These are phyloP conservation scores for Ballota nigra DNA, from an alignment of 257 asterid genomes.

Conservation along the genomic window DNA sequence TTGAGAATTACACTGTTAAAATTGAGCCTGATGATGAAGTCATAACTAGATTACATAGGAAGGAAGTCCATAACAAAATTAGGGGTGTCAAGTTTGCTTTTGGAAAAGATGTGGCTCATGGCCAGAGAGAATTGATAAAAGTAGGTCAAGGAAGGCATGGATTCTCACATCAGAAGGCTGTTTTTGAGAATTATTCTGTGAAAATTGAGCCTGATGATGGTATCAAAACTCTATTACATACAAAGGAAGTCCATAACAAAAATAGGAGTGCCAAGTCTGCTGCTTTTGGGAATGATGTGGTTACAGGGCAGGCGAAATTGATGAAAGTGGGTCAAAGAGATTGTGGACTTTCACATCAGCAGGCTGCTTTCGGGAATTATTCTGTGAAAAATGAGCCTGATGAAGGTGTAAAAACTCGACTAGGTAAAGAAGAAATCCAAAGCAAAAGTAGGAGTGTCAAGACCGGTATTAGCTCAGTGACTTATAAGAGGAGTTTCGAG, in stretches of 20 bases:
- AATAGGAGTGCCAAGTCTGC: background rate
- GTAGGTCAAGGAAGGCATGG: background rate
- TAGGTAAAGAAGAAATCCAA: background rate
- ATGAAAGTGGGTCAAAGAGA: background rate
- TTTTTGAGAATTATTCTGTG: background rate
- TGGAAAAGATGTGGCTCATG: too few relatives aligned
- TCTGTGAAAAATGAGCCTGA: conserved; percentile 5
- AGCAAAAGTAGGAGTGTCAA: too few relatives aligned
- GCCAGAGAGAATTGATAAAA: too few relatives aligned
- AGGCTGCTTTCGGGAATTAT: too few relatives aligned
- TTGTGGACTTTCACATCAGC: too few relatives aligned
- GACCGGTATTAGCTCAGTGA: too few relatives aligned
- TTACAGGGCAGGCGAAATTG: background rate
- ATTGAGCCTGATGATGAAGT: too few relatives aligned
- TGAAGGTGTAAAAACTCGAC: background rate
- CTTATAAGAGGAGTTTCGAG: too few relatives aligned
- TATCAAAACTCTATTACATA: background rate
- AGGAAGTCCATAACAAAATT: too few relatives aligned
- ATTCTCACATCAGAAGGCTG: background rate
- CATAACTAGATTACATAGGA: too few relatives aligned
- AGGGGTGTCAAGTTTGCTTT: too few relatives aligned
- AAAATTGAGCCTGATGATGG: background rate
- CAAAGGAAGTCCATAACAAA: background rate
- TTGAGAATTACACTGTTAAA: too few relatives aligned
- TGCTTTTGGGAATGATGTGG: background rate